phyloP scores from a whole-genome alignment of 2,329 filamentous ascomycete genomes.

The Camillea tinctor region DNA sequence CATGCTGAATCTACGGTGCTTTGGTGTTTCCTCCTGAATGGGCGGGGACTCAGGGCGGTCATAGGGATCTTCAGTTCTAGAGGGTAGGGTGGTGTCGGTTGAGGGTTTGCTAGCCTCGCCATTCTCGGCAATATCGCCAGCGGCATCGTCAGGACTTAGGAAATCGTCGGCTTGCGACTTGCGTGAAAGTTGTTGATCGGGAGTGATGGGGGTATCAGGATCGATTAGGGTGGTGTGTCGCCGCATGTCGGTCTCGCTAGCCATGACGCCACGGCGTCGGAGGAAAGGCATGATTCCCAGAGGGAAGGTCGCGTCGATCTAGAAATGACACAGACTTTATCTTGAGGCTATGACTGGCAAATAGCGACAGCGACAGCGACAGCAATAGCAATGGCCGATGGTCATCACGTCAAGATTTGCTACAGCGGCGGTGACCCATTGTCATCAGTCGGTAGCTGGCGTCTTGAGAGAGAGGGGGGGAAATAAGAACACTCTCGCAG shows the following conservation, averaged over 20 bases:
- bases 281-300: constrained; percentile 54
- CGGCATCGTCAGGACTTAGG: constrained; percentile 15
- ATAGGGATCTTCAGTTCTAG: constrained; percentile 30
- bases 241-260: constrained; percentile 59
- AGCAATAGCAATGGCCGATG: constrained; percentile 18
- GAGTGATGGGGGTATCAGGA: constrained; percentile 12
- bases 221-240: constrained; percentile 46
- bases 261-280: constrained; percentile 59
- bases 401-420: constrained; percentile 28
- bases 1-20: constrained; percentile 64
- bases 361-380: background rate
- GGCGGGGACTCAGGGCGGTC: constrained; percentile 48
- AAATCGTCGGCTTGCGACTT: constrained; percentile 21
- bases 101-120: constrained; percentile 21
- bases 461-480: constrained; percentile 7
- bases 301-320: constrained; percentile 12
- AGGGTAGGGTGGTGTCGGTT: constrained; percentile 19
- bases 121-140: constrained; percentile 7
- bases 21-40: constrained; percentile 53
- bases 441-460: constrained; percentile 15
- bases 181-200: constrained; percentile 12
- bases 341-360: constrained; percentile 1
- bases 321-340: constrained; percentile 12
- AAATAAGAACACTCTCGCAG: constrained; percentile 7
- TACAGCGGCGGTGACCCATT: constrained; percentile 27